Base-by-base conservation (phyloP, 306 rosid species). In the Bauhinia variegata region DNA sequence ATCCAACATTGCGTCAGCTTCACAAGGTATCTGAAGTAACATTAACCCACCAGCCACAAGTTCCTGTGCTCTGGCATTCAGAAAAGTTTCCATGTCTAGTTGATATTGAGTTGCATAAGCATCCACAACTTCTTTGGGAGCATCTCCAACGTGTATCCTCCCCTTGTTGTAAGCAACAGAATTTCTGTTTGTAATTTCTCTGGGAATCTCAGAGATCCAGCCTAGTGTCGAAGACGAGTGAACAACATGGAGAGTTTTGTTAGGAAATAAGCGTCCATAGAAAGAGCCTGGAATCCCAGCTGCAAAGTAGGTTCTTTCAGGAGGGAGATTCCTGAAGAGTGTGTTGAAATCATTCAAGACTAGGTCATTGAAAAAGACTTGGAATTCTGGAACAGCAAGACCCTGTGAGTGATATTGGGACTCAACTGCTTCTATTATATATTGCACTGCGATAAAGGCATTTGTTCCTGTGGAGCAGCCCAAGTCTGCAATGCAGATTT, bases 241-340 rank as follows among this genome's bases (percentile, higher is more conserved):
- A 49, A 71, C 32, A 1, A 79, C 11, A 63, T 73, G 55, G 34
- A 73, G 38, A 3, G 47, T 54, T 2, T 66, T 34, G 28, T 4
- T 68, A 4, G 83, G 76, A 42, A 79, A 73, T 13, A 79, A 47
- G 33, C 72, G 52, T 68, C 75, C 79, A 41, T 30, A n/a, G 64
- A 73, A 73, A 68, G 83, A 79, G 2, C 83, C 79, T 4, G 83
- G 83, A 15, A 68, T 76, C 4, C 65, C 79, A 3, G 65, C 43
- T 11, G 73, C 83, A 41, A 48, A 62, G 65, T 74, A 57, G 0
- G 33, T 64, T 37, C 69, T 56, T 1, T 63, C 42, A 0, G 57
- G 51, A 6, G 83, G 83, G 38, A 79, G 39, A 0, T 18, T 73
- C 47, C 32, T 69, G 72, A 73, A 73, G 72, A 78, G 79, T 38